phyloP scores from a whole-genome alignment of 2,329 filamentous ascomycete species.

The Dothiorella sarmentorum region DNA sequence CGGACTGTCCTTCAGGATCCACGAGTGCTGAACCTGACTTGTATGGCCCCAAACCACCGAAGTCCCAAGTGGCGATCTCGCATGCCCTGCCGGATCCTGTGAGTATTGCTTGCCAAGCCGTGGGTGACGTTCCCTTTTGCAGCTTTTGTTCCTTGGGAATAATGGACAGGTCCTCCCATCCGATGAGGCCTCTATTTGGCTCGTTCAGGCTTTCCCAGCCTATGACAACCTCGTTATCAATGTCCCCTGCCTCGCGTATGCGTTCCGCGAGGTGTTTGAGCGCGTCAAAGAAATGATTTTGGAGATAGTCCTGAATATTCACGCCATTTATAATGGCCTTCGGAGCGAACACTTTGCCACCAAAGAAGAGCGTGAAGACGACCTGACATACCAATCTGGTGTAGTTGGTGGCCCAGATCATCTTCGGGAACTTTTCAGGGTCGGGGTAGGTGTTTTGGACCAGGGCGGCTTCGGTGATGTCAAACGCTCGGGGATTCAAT shows the following conservation, averaged over 20 bases:
- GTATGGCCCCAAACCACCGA: slow-evolving; percentile 88
- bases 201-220: slow-evolving; percentile 98
- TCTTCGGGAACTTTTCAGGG: slow-evolving; percentile 85
- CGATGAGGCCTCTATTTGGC: slow-evolving; percentile 83
- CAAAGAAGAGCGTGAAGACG: slow-evolving; percentile 94
- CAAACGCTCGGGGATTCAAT: slow-evolving; percentile 80
- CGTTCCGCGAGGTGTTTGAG: slow-evolving; percentile 76
- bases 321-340: slow-evolving; percentile 92
- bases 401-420: slow-evolving; percentile 99
- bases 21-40: slow-evolving; percentile 80
- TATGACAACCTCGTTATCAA: slow-evolving; percentile 82
- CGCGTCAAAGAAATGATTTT: slow-evolving; percentile 78
- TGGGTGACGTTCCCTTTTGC: slow-evolving; percentile 89
- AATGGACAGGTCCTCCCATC: slow-evolving; percentile 73
- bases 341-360: slow-evolving; percentile 84
- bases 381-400: slow-evolving; percentile 80
- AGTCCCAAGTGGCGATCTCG: slow-evolving; percentile 88
- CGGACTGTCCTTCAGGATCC: slow-evolving; percentile 79
- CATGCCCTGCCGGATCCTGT: slow-evolving; percentile 87
- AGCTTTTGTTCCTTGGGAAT: slow-evolving; percentile 85
- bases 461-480: slow-evolving; percentile 82
- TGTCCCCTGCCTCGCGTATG: slow-evolving; percentile 84
- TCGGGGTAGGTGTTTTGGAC: slow-evolving; percentile 93
- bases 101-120: slow-evolving; percentile 88
- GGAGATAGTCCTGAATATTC: slow-evolving; percentile 95